Conservation (phyloP, 2,329 filamentous ascomycete species). For the Capronia epimyces region DNA sequence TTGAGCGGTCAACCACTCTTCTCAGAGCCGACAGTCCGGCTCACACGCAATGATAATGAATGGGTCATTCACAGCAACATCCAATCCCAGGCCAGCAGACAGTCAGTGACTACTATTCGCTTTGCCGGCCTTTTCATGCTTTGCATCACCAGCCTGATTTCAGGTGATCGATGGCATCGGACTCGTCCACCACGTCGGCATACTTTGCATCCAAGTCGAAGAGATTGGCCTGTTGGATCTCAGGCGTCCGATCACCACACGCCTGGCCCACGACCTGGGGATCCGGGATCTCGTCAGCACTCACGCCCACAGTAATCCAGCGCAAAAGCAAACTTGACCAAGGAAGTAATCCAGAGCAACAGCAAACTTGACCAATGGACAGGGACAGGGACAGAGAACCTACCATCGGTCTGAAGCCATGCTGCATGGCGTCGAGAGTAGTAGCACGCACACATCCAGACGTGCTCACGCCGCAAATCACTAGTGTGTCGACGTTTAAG, state of each 20-base stretch:
- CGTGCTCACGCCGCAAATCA: constrained; percentile 47
- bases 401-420: constrained; percentile 42
- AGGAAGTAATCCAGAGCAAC: no score
- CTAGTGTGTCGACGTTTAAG: constrained; percentile 23
- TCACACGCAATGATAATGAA: no score
- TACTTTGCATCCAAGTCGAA: constrained; percentile 47
- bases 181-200: constrained; percentile 43
- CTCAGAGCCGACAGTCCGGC: no score
- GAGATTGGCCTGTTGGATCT: constrained; percentile 44
- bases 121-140: not conserved
- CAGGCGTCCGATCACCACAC: constrained; percentile 43
- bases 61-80: no score
- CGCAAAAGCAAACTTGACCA: no score
- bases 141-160: constrained; percentile 35
- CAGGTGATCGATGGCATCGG: constrained; percentile 39
- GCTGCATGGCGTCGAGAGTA: constrained; percentile 43
- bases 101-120: not conserved
- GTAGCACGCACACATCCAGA: constrained; percentile 45
- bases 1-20: no score
- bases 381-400: not conserved
- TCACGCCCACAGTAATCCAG: no score
- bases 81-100: no score
- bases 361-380: no score
- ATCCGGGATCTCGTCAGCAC: not conserved
- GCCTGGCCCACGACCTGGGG: constrained; percentile 39